Evolutionary conservation across 345 rosid genomes (phyloP), one percentile per base, ranked within the genome.

Genomic region (Brassica rapa): DNA sequence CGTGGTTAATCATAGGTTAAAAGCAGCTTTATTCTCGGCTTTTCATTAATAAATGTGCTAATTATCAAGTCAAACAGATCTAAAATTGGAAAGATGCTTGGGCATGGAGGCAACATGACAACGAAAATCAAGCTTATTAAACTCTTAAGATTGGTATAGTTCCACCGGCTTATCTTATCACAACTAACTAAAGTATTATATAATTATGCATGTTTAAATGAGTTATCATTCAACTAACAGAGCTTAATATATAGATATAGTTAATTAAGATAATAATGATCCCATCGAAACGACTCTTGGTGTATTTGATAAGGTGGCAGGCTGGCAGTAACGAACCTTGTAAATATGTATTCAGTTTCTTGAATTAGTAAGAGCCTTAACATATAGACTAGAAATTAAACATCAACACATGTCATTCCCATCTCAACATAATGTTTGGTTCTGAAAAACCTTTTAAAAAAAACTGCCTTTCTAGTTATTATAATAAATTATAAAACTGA

Each of bases 81-180:
- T 72, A 35, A 68, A 79, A 11, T 8, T 35, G 71, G 78, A 73
- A 73, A 79, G 82, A 73, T 68, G 53, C 19, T 69, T 79, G 59
- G 32, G 9, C 3, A n/a, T 73, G 55, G 73, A 66, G 65, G 30
- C 78, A 79, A 62, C 55, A 49, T 49, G 70, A 74, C 71, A 79
- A 79, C 78, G 78, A 61, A 39, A 68, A 32, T 60, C 15, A 61
- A 73, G 60, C 65, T 68, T 73, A 79, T 79, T 79, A 68, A 79
- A 79, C 37, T 61, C 74, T 57, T 41, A 10, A 61, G 78, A 73
- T 68, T 49, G 37, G 33, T 68, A 67, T 61, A 60, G 51, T 57
- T 78, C 68, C 73, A 72, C 73, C 41, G 77, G 73, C 69, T 43
- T 57, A 24, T 68, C 82, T n/a, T 66, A 78, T 78, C 57, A 0